phyloP scores from a whole-genome alignment of 441 rosid species.

The Populus hybrid region DNA sequence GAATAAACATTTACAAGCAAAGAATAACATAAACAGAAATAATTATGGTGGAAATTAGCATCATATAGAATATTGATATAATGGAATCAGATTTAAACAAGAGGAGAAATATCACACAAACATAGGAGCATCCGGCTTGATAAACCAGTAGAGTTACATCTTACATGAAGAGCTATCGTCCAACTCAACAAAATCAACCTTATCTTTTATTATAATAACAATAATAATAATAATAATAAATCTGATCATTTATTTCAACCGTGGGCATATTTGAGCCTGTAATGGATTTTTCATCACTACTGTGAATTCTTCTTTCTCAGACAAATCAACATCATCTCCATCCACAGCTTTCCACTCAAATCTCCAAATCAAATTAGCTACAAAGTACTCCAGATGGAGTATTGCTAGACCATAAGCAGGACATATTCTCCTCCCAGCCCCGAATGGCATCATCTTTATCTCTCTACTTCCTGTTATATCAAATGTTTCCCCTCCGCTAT shows the following conservation, averaged over 20 bases:
- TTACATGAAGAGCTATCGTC: neutral
- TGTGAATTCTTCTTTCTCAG: neutral
- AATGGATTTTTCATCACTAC: neutral
- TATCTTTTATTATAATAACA: no score
- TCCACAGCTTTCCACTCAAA: neutral
- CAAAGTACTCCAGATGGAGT: neutral
- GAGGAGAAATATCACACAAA: no score
- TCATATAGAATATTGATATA: no score
- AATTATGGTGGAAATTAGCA: no score
- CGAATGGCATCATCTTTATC: neutral
- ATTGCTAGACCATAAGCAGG: neutral
- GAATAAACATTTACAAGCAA: no score
- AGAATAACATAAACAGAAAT: no score
- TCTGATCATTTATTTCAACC: neutral
- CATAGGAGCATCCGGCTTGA: no score
- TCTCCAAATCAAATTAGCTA: conserved; percentile 1
- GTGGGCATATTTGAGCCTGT: neutral
- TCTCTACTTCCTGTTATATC: neutral
- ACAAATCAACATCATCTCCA: neutral
- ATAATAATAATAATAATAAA: neutral
- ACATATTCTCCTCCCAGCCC: neutral
- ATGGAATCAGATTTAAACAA: no score
- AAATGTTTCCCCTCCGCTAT: neutral
- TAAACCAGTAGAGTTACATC: no score
- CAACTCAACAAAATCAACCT: neutral